Conservation (phyloP, 768 basidiomycete species). For the Fomitopsis pulvina region DNA sequence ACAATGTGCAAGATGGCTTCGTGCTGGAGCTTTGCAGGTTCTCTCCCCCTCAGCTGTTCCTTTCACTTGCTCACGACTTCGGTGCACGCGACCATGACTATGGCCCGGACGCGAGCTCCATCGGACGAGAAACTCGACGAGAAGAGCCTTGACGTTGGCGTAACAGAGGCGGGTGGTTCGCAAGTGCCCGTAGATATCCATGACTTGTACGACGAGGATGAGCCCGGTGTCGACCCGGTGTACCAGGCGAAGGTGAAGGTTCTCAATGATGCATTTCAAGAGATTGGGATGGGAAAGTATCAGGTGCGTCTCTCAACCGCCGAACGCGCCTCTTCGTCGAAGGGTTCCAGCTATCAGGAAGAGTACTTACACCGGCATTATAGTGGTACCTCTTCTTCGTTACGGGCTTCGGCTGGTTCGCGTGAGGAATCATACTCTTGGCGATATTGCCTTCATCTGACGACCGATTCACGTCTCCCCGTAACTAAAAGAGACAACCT, state of each 20-base stretch:
- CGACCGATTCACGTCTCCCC: not conserved
- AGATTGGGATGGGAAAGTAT: constrained; percentile 52
- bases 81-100: not conserved
- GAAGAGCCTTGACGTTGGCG: not conserved
- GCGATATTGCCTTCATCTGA: not conserved
- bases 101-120: not conserved
- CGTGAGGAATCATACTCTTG: constrained; percentile 39
- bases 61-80: not conserved
- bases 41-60: not conserved
- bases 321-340: not conserved
- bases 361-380: not conserved
- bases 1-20: not conserved
- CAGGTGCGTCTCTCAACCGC: constrained; percentile 30
- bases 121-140: constrained; percentile 2
- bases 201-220: constrained; percentile 29
- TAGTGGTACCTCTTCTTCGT: constrained; percentile 60
- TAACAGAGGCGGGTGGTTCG: not conserved
- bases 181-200: constrained; percentile 3
- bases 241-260: constrained; percentile 44
- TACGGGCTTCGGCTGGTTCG: constrained; percentile 70
- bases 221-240: constrained; percentile 32
- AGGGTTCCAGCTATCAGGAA: too few species aligned
- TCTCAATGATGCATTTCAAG: constrained; percentile 40
- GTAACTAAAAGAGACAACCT: constrained; percentile 72
- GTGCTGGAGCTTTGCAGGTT: not conserved